Evolutionary conservation across 768 basidiomycete genomes (phyloP).

Genomic region (Albatrellus ellisii): DNA sequence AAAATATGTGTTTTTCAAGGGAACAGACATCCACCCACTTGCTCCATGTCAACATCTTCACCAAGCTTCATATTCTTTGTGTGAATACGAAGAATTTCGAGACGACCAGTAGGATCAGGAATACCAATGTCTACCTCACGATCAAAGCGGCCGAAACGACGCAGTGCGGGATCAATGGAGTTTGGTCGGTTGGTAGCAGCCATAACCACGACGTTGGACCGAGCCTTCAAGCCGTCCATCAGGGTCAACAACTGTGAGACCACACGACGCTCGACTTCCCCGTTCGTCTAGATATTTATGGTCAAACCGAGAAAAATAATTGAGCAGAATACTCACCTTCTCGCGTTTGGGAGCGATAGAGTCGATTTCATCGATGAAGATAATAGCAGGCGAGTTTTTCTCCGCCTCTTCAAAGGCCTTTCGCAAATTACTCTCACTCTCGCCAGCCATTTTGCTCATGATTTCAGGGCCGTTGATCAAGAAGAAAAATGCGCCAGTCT

Average conservation of each 20-base stretch:
- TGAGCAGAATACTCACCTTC: constrained; percentile 43
- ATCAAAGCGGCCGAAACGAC: constrained; percentile 98
- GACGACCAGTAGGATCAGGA: constrained; percentile 96
- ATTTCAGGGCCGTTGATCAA: constrained; percentile 99
- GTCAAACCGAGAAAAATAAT: neutral
- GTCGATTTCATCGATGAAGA: constrained; percentile 99
- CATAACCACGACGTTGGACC: constrained; percentile 99
- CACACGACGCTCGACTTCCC: constrained; percentile 98
- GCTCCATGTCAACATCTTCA: constrained; percentile 96
- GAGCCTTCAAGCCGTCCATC: constrained; percentile 98
- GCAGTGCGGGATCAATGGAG: constrained; percentile 96
- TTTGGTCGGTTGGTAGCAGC: constrained; percentile 98
- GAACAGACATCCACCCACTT: constrained; percentile 30
- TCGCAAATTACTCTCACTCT: constrained; percentile 91
- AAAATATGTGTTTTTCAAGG: constrained; percentile 5
- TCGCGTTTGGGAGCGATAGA: constrained; percentile 99
- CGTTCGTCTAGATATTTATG: constrained; percentile 61
- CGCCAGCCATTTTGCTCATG: constrained; percentile 99
- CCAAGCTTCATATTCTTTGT: constrained; percentile 99
- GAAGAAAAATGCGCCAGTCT: constrained; percentile 99
- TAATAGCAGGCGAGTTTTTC: constrained; percentile 99
- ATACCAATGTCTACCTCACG: constrained; percentile 99
- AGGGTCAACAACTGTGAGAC: constrained; percentile 97
- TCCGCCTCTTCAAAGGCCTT: constrained; percentile 99
- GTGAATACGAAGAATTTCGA: constrained; percentile 98